Base-by-base conservation (phyloP, 768 basidiomycete species). In the Suillus clintonianus region DNA sequence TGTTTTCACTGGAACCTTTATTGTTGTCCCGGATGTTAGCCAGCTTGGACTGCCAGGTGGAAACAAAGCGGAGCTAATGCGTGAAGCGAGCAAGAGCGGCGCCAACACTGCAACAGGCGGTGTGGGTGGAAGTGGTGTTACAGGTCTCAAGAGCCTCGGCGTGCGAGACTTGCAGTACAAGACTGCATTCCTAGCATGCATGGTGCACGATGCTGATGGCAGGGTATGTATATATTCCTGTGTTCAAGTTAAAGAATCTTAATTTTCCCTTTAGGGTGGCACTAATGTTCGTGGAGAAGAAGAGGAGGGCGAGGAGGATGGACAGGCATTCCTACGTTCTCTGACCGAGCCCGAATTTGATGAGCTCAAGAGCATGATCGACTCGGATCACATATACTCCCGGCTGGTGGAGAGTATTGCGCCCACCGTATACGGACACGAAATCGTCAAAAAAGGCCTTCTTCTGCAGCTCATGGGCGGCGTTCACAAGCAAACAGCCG, bases 391-490 rank as follows among this genome's bases (percentile, higher is more conserved):
- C 74, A 99, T 99, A 68, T 99, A 99, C 75, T 88, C 91, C 30
- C 88, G 97, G 9, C 81, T 99, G 5, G 97, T 99, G 27, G 88
- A 91, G 71, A 95, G 92, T 71, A 97, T 99, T 65, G 97, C 97
- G 1, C 97, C 97, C 3, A 98, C 97, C 0, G 97, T 99, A 2
- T 99, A 98, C 70, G 97, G 97, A 1, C 97, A 99, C 73, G 97
- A 99, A 72, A 96, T 98, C 58, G 96, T 99, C 70, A 99, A 99
- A 82, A 99, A 99, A 74, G 97, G 97, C 14, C 82, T 99, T 39
- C 79, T 99, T 27, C 81, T 99, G 19, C 97, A 99, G 73, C 85
- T 99, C 30, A 97, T 99, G 95, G 96, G 97, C 27, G 97, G 97
- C 27, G 97, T 99, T 5, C 97, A 99, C 79, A 99, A 99, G 75